A percentile compares a stretch with the other conserved stretches of the same genome.
These are phyloP conservation scores for Pascua sp. DNA, from an alignment of 1,284 basidiomycete genomes.

Conservation along the genomic window DNA sequence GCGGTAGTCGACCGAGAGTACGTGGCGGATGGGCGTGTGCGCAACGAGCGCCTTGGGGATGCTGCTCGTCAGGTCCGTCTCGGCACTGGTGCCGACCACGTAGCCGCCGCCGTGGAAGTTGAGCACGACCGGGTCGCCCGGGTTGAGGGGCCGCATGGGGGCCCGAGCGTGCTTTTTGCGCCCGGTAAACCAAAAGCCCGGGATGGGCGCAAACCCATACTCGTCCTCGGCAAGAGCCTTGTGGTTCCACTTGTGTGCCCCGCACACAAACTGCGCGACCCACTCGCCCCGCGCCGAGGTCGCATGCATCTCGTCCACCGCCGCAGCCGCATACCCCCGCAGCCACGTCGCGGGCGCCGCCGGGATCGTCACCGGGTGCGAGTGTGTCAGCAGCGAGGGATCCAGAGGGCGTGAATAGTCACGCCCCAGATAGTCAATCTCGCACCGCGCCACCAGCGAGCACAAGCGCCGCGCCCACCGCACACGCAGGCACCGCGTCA, in stretches of 20 bases:
- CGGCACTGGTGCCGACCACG: conserved; percentile 40
- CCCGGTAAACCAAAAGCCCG: conserved; percentile 42
- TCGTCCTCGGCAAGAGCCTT: neutral
- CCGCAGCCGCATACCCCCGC: conserved; percentile 31
- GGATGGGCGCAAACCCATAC: conserved; percentile 35
- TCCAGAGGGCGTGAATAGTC: conserved; percentile 25
- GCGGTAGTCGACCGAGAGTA: conserved; percentile 42
- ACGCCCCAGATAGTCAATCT: conserved; percentile 42
- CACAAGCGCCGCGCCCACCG: conserved; percentile 35
- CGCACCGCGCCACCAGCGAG: conserved; percentile 38
- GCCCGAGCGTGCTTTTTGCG: conserved; percentile 22
- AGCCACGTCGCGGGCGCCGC: conserved; percentile 30
- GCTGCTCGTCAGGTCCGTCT: conserved; percentile 35
- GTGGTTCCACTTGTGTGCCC: conserved; percentile 14
- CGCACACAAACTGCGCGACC: conserved; percentile 28
- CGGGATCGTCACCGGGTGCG: conserved; percentile 36
- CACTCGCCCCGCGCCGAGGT: conserved; percentile 26
- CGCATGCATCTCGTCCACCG: conserved; percentile 22
- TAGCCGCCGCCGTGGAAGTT: conserved; percentile 45
- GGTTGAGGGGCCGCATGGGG: conserved; percentile 12
- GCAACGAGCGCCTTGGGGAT: conserved; percentile 36
- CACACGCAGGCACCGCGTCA: conserved; percentile 36
- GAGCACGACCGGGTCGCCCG: conserved; percentile 37
- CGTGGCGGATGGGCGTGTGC: conserved; percentile 40
- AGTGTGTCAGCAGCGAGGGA: conserved; percentile 24